phyloP scores from a whole-genome alignment of 1,284 basidiomycete genomes.

The Cryptococcus neoformans region DNA sequence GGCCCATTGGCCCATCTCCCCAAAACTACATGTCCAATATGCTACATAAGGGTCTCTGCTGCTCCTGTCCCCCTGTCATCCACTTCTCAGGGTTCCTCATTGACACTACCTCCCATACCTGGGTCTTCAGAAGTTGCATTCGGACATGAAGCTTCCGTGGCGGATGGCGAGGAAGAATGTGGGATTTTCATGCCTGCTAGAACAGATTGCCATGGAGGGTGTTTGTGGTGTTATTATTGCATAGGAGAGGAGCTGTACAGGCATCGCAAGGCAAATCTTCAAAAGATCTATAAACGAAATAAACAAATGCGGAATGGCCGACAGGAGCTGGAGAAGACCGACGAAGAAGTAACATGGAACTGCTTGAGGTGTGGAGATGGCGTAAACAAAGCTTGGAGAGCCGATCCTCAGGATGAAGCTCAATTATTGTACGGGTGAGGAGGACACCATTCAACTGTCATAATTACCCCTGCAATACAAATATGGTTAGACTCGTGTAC shows the following conservation, averaged over 20 bases:
- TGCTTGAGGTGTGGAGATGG: constrained; percentile 67
- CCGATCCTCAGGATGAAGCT: constrained; percentile 2
- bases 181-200: constrained; percentile 43
- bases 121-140: neutral
- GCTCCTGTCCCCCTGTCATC: constrained; percentile 27
- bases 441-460: neutral
- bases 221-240: constrained; percentile 85
- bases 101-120: constrained; percentile 24
- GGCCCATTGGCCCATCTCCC: constrained; percentile 46
- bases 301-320: constrained; percentile 3
- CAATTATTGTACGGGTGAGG: neutral
- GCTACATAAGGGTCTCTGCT: constrained; percentile 37
- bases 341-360: constrained; percentile 56
- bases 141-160: constrained; percentile 8
- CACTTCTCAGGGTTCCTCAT: constrained; percentile 16
- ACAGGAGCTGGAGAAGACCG: neutral
- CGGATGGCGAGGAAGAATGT: constrained; percentile 30
- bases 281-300: neutral
- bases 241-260: constrained; percentile 70
- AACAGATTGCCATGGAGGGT: constrained; percentile 57
- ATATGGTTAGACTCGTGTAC: too few relatives aligned
- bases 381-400: constrained; percentile 35
- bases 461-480: too few relatives aligned
- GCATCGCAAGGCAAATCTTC: constrained; percentile 14
- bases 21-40: constrained; percentile 49